phyloP scores from a whole-genome alignment of 345 rosid genomes.

The Salix udensis region DNA sequence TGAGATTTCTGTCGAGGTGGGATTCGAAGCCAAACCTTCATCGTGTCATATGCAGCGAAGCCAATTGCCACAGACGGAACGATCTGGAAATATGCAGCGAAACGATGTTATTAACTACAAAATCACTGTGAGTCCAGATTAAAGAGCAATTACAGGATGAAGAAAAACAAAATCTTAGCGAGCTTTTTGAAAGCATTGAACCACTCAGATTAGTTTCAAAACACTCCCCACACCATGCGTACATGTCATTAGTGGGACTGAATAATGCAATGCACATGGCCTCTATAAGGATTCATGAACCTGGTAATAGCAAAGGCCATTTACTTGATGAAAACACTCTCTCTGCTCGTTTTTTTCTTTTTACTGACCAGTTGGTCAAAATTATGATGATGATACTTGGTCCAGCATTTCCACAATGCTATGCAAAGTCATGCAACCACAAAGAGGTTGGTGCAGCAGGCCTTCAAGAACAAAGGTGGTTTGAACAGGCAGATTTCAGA shows the following conservation, averaged over 20 bases:
- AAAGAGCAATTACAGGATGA: background rate
- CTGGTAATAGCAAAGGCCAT: background rate
- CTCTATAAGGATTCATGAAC: background rate
- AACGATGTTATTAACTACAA: background rate
- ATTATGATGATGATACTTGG: background rate
- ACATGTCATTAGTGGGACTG: background rate
- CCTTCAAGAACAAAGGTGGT: background rate
- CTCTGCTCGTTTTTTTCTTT: no score
- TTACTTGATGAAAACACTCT: background rate
- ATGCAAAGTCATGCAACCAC: background rate
- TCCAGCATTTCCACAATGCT: background rate
- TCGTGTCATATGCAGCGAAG: slow-evolving; percentile 76
- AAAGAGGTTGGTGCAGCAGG: background rate
- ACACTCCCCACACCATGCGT: background rate
- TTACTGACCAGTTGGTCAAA: background rate
- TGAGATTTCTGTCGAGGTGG: slow-evolving; percentile 67
- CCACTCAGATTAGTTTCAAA: background rate
- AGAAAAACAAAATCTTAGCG: background rate
- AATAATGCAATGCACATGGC: background rate
- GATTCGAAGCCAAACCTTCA: slow-evolving; percentile 82
- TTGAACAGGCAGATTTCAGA: background rate
- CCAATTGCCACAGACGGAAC: slow-evolving; percentile 97
- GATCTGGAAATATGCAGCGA: slow-evolving; percentile 44
- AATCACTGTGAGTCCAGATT: background rate
- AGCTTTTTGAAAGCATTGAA: background rate